Evolutionary conservation across 805 yeast species (phyloP).

Genomic region (Metschnikowia cubensis): DNA sequence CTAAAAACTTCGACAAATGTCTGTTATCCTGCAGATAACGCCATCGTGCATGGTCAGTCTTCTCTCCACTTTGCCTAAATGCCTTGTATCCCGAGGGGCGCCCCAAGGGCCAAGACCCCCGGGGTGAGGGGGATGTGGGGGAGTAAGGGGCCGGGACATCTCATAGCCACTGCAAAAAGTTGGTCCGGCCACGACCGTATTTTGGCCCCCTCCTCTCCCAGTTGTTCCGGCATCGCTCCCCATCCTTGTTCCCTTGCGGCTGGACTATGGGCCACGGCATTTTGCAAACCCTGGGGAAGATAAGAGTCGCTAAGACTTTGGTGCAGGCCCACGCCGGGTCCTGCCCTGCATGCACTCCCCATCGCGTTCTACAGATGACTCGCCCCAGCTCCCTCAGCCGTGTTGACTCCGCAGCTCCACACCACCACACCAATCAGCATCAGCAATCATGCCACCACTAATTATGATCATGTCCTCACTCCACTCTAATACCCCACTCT

Average conservation of each 20-base stretch:
- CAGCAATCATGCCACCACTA: too few relatives aligned
- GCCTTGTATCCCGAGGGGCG: not conserved
- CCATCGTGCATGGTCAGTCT: not conserved
- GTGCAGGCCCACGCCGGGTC: not conserved
- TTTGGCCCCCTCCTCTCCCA: not conserved
- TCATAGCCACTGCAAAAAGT: too few relatives aligned
- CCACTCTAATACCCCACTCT: too few relatives aligned
- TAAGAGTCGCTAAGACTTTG: not conserved
- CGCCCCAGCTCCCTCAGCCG: too few relatives aligned
- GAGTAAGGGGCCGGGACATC: not conserved
- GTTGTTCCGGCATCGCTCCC: too few relatives aligned
- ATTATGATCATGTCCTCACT: too few relatives aligned
- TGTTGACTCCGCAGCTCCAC: too few relatives aligned
- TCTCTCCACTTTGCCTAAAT: not conserved
- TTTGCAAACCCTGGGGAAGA: conserved; percentile 2
- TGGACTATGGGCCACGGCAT: not conserved
- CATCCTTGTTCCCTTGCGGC: not conserved
- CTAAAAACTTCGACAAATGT: too few relatives aligned
- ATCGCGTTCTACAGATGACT: not conserved
- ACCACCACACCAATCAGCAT: too few relatives aligned
- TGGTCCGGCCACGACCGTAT: not conserved
- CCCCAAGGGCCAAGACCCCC: not conserved
- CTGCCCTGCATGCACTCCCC: not conserved
- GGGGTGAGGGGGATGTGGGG: not conserved
- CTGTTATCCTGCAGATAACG: not conserved